phyloP scores from a whole-genome alignment of 2,329 filamentous ascomycete genomes.

The Colletotrichum magnum region DNA sequence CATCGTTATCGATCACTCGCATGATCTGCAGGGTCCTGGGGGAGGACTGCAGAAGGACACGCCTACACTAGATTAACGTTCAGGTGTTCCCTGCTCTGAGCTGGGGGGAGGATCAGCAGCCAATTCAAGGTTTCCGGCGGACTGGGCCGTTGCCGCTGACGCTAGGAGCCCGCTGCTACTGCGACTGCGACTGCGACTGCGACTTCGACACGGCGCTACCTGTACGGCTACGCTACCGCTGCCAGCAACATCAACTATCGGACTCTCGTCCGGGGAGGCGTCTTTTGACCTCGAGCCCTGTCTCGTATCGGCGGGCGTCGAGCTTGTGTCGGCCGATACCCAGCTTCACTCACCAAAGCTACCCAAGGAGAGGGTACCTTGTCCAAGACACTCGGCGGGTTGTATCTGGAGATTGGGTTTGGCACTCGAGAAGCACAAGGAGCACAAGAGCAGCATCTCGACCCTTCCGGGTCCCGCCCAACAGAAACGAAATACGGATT shows the following conservation, averaged over 20 bases:
- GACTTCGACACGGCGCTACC: slow-evolving; percentile 4
- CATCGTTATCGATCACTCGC: slow-evolving; percentile 36
- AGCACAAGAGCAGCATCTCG: no score
- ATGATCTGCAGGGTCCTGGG: slow-evolving; percentile 40
- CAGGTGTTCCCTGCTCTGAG: slow-evolving; percentile 33
- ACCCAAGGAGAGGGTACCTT: no score
- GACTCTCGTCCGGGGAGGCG: slow-evolving; percentile 29
- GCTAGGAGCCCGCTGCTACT: background rate
- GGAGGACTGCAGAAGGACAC: slow-evolving; percentile 26
- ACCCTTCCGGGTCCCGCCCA: no score
- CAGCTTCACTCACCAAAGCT: no score
- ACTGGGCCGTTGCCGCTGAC: slow-evolving; percentile 34
- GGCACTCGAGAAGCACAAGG: no score
- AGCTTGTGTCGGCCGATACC: background rate
- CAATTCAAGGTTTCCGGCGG: slow-evolving; percentile 33
- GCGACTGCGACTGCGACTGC: slow-evolving; percentile 9
- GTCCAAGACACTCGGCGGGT: no score
- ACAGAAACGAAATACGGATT: no score
- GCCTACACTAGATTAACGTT: slow-evolving; percentile 28
- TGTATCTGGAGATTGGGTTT: no score
- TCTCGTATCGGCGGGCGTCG: no score
- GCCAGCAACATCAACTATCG: slow-evolving; percentile 24
- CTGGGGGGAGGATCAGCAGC: slow-evolving; percentile 31
- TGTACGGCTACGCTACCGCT: background rate
- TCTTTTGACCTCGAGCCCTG: background rate